Conservation (phyloP, 148 eudicot genomes). For the Camellia japonica region DNA sequence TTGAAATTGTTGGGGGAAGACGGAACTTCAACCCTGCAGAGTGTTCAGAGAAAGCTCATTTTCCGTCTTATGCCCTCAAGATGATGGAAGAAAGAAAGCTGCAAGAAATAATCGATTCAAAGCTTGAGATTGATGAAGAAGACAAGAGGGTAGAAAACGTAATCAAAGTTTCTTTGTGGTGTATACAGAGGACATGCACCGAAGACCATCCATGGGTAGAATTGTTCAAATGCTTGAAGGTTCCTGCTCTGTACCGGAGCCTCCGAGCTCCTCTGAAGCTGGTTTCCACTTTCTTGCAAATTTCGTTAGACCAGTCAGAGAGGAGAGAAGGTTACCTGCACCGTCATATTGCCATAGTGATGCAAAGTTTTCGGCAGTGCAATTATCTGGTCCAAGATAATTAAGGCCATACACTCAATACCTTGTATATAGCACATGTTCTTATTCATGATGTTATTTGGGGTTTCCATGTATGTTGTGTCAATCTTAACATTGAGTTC, state of each 20-base stretch:
- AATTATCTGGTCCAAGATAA: neutral
- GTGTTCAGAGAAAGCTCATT: neutral
- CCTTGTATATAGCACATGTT: neutral
- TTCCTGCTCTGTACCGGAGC: neutral
- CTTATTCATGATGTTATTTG: neutral
- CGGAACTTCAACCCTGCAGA: neutral
- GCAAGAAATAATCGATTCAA: neutral
- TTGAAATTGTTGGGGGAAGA: neutral
- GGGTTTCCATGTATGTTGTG: neutral
- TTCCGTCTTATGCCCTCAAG: neutral
- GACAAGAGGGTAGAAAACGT: neutral
- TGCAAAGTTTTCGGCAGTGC: neutral
- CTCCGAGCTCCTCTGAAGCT: neutral
- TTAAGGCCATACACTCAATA: neutral
- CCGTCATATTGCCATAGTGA: neutral
- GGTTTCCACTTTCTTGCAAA: neutral
- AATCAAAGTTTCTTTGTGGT: neutral
- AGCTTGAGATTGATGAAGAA: neutral
- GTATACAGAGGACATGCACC: neutral
- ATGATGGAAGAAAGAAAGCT: neutral
- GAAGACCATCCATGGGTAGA: conserved; percentile 6
- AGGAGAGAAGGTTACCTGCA: neutral
- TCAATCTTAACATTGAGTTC: neutral
- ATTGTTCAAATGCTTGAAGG: conserved; percentile 11
- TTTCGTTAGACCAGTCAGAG: neutral